Evolutionary conservation across 805 yeast species (phyloP), one percentile per base, ranked within the genome.

Genomic region (Pichia eremophila): DNA sequence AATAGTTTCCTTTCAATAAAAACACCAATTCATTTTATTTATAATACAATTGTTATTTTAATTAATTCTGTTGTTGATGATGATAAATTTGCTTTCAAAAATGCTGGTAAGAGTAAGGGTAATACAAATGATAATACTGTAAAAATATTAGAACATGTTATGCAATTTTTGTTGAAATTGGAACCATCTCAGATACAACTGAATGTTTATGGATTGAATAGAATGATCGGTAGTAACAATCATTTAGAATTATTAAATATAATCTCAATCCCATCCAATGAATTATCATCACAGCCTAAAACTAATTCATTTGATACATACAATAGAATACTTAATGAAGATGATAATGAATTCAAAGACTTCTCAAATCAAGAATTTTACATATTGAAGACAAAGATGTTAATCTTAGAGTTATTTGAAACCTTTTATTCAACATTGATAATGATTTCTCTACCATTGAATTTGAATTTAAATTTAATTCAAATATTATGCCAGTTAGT

Each of bases 31-130:
- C 74, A 75, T 48, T 65, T 78, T 43, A 69, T 80, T 7, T 71
- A 66, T 53, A 78, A 74, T 55, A 57, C 71, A 14, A 70, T 81
- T n/a, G 82, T 76, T 49, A 74, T 81, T 25, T 58, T 81, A 43
- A 70, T 69, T 15, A 65, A 70, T 39, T 66, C 80, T 11, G 61
- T 75, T 8, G 46, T 41, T 25, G 63, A 59, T 39, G 48, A 54
- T 18, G 61, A 63, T 15, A 45, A 45, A 14, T 71, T 64, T 53
- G 64, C 62, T 5, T 62, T 50, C 40, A 55, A 49, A 32, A 19
- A 12, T 22, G 46, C 44, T 9, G 25, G 25, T 22, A 22, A 22
- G 6, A 22, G 25, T 22, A 22, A 22, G 25, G 25, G 25, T 22
- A 22, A 22, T 22, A 22, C 25, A 5, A 31, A 40, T n/a, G 47